These are phyloP conservation scores for Isabelozyma heimii DNA, from an alignment of 805 yeast species.

Conservation along the genomic window DNA sequence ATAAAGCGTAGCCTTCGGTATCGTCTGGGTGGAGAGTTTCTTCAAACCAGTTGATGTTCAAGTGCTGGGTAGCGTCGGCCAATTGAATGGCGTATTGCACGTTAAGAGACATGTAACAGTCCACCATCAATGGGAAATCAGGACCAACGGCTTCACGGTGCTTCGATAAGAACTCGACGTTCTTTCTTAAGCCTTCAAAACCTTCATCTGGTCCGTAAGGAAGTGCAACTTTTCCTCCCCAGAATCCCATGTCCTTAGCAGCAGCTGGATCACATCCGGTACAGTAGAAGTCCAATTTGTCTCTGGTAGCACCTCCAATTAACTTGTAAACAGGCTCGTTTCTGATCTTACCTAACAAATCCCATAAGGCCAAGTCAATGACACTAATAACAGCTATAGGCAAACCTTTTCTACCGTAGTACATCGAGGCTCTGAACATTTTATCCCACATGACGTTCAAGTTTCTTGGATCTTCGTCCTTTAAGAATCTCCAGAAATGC, in stretches of 20 bases:
- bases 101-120: slow-evolving; percentile 51
- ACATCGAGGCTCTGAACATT: slow-evolving; percentile 48
- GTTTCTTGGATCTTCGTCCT: slow-evolving; percentile 48
- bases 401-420: slow-evolving; percentile 50
- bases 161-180: slow-evolving; percentile 42
- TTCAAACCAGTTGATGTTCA: slow-evolving; percentile 53
- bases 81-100: slow-evolving; percentile 48
- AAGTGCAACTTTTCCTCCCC: slow-evolving; percentile 53
- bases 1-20: slow-evolving; percentile 43
- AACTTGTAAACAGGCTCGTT: slow-evolving; percentile 50
- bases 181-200: slow-evolving; percentile 42
- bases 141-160: slow-evolving; percentile 49
- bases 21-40: slow-evolving; percentile 53
- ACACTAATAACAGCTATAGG: slow-evolving; percentile 47
- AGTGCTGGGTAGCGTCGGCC: slow-evolving; percentile 41
- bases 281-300: slow-evolving; percentile 46
- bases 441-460: slow-evolving; percentile 47
- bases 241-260: slow-evolving; percentile 50
- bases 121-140: slow-evolving; percentile 53
- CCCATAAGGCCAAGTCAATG: slow-evolving; percentile 51
- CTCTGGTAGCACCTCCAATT: slow-evolving; percentile 50
- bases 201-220: slow-evolving; percentile 54
- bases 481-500: slow-evolving; percentile 45
- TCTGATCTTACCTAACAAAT: slow-evolving; percentile 47
- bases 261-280: slow-evolving; percentile 48